Evolutionary conservation across 805 yeast species (phyloP).

Genomic region (Trichomonascus vanleenenianus): DNA sequence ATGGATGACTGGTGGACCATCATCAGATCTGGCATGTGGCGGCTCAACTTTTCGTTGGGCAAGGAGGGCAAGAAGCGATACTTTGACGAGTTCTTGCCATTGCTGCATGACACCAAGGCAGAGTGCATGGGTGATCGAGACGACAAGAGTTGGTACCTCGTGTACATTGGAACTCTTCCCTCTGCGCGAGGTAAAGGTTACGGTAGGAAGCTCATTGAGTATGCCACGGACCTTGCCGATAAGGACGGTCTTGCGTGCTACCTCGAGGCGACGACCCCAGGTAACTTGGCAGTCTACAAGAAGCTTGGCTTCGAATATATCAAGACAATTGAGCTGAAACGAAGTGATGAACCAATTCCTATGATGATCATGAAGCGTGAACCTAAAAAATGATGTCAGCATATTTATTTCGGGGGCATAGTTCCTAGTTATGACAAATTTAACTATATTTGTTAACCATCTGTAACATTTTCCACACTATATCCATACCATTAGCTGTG

Average conservation of each 20-base stretch:
- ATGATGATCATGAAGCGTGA: slow-evolving; percentile 24
- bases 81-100: slow-evolving; percentile 42
- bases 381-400: slow-evolving; percentile 5
- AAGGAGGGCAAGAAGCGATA: slow-evolving; percentile 42
- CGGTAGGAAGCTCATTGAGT: slow-evolving; percentile 44
- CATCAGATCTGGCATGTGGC: slow-evolving; percentile 25
- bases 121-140: slow-evolving; percentile 37
- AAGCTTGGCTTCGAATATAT: slow-evolving; percentile 40
- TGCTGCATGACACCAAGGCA: slow-evolving; percentile 36
- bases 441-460: too few species aligned
- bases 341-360: slow-evolving; percentile 12
- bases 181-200: slow-evolving; percentile 53
- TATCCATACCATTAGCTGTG: too few species aligned
- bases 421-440: too few species aligned
- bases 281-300: slow-evolving; percentile 45
- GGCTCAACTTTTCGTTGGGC: slow-evolving; percentile 32
- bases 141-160: slow-evolving; percentile 45
- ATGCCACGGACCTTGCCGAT: slow-evolving; percentile 39
- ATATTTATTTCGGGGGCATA: neutral
- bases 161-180: slow-evolving; percentile 52
- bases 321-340: slow-evolving; percentile 10
- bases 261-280: slow-evolving; percentile 50
- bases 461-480: too few species aligned
- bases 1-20: slow-evolving; percentile 20
- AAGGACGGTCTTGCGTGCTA: slow-evolving; percentile 34